Evolutionary conservation across 441 rosid genomes (phyloP), one percentile per base, ranked within the genome.

Genomic region (Mallotus japonicus): DNA sequence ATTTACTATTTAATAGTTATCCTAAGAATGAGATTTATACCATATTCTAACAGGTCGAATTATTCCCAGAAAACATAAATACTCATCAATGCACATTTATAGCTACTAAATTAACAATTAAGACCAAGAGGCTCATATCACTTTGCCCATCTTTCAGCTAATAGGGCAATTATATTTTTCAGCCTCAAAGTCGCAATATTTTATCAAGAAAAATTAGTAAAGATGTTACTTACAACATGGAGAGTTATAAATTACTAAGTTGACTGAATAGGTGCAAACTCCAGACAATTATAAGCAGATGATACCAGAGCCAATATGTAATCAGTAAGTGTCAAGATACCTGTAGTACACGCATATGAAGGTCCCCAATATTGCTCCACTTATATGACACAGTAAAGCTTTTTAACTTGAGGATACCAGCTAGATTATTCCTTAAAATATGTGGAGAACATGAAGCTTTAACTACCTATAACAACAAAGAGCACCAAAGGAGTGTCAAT

Each of bases 361-460:
- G 79, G 75, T 80, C 79, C 72, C 96, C 97, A 3, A 88, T 59
- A 9, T 74, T 78, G 77, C 87, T 90, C 92, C 92, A 91, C 42
- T 85, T 91, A 69, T 80, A 68, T 5, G 92, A 83, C 74, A 87
- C 79, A n/a, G 78, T 76, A 73, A 92, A 87, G 72, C 80, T 82
- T 19, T 51, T 74, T 78, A 94, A 65, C 70, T 75, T 80, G 13
- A 89, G 75, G 62, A 81, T 73, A 51, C 95, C 93, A 3, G 87
- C 84, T 71, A 94, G 77, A 68, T 85, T 87, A 56, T 83, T 87
- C 71, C 82, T 37, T 42, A 69, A 28, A 24, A 92, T 85, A 75
- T 84, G 75, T 22, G 88, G 87, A 54, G 88, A 81, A 73, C 92
- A 79, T 1, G 89, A 85, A 77, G 86, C 79, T 17, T 60, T 79